phyloP scores from a whole-genome alignment of 371 early-diverging fungal genomes.

The Smittium culicis region DNA sequence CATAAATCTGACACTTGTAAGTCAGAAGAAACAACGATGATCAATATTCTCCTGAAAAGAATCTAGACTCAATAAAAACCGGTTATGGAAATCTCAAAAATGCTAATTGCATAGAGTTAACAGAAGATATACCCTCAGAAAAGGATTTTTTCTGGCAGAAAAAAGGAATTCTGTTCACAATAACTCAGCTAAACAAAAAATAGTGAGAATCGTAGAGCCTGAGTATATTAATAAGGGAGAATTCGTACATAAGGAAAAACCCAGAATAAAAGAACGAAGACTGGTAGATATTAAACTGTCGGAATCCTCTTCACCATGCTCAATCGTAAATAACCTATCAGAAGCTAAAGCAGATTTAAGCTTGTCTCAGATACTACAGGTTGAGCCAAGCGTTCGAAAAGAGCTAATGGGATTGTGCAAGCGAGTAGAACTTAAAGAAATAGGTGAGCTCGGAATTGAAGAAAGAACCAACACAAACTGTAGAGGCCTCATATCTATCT shows the following conservation, averaged over 20 bases:
- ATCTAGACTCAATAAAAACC: no score
- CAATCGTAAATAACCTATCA: not conserved
- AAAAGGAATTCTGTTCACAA: no score
- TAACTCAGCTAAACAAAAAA: no score
- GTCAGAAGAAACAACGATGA: no score
- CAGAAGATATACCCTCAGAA: no score
- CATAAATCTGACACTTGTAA: no score
- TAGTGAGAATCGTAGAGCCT: no score
- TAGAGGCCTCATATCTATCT: not conserved
- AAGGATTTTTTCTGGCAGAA: no score
- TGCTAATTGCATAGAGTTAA: no score
- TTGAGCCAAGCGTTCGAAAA: not conserved
- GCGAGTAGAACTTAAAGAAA: not conserved
- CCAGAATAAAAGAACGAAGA: not conserved
- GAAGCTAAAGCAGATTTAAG: constrained; percentile 1
- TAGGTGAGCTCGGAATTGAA: not conserved
- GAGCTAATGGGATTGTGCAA: not conserved
- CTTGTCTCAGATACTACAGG: not conserved
- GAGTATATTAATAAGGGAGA: no score
- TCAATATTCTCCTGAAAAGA: no score
- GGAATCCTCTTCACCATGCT: not conserved
- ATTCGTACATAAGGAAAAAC: not conserved
- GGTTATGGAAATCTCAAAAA: no score
- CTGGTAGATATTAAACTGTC: not conserved
- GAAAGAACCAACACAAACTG: not conserved